A percentile compares a stretch with the other conserved stretches of the same genome.
phyloP scores from a whole-genome alignment of 495 filamentous ascomycete species.

The Tuber umbilicatum region DNA sequence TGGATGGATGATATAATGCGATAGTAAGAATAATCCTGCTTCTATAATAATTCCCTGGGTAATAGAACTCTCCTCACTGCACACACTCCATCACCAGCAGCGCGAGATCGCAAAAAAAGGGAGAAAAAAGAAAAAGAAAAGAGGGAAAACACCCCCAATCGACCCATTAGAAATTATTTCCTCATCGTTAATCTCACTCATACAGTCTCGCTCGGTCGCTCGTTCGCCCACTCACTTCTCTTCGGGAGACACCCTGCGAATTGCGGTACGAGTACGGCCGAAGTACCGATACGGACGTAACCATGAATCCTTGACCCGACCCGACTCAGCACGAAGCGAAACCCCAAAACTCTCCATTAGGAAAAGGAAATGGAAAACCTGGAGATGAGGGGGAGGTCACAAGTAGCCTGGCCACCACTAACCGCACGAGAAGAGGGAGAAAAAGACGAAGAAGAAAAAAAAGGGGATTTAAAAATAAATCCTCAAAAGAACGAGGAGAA shows the following conservation, averaged over 20 bases:
- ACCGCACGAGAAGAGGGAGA: constrained; percentile 35
- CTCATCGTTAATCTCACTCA: not conserved
- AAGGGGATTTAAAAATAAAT: constrained; percentile 41
- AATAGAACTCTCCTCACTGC: not conserved
- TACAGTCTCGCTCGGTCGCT: not conserved
- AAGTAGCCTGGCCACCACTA: not conserved
- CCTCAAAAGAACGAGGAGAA: constrained; percentile 25
- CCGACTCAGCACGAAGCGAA: not conserved
- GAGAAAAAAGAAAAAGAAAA: not conserved
- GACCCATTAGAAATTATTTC: not conserved
- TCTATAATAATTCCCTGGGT: not conserved
- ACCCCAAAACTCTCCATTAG: not conserved
- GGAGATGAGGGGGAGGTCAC: not conserved
- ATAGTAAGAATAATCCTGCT: not conserved
- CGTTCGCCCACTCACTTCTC: not conserved
- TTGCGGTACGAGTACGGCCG: not conserved
- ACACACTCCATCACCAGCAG: not conserved
- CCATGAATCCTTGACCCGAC: not conserved
- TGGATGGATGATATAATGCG: not conserved
- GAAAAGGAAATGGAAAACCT: not conserved
- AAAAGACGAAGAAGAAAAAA: constrained; percentile 38
- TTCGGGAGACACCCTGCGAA: not conserved
- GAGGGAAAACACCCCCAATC: not conserved
- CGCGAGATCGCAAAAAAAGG: not conserved
- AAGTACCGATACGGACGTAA: not conserved